phyloP scores from a whole-genome alignment of 148 eudicot genomes.

The Gaultheria prostrata region DNA sequence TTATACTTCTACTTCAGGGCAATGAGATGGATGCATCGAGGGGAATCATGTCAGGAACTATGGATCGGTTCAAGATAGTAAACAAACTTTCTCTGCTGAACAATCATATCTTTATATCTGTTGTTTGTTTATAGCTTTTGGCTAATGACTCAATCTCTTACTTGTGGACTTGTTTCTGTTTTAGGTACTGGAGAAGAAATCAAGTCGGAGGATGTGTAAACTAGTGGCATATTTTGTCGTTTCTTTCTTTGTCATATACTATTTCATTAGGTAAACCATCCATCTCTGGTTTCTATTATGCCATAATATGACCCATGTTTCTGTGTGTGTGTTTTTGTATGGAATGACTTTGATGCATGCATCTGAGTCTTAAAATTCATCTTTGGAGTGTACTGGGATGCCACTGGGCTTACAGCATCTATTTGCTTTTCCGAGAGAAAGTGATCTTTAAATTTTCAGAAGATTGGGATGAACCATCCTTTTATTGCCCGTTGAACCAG shows the following conservation, averaged over 20 bases:
- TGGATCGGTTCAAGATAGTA: constrained; percentile 82
- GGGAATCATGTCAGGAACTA: constrained; percentile 80
- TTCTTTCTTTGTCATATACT: constrained; percentile 57
- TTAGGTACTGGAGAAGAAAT: constrained; percentile 84
- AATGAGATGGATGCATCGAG: constrained; percentile 87
- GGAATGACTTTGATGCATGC: background rate
- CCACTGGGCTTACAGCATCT: background rate
- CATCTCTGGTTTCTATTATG: background rate
- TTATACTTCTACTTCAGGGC: constrained; percentile 43
- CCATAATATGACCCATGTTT: background rate
- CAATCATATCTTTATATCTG: background rate
- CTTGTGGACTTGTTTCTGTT: background rate
- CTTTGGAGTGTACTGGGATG: background rate
- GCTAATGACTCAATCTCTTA: constrained; percentile 5
- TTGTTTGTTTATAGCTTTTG: constrained; percentile 15
- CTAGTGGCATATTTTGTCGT: constrained; percentile 59
- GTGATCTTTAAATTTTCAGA: background rate
- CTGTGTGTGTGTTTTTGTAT: background rate
- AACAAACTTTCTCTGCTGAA: constrained; percentile 13
- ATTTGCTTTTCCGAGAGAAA: background rate
- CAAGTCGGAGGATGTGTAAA: constrained; percentile 58
- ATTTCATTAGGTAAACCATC: constrained; percentile 52
- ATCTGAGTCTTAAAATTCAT: background rate
- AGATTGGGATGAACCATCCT: background rate
- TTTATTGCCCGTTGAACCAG: background rate